Base-by-base conservation (phyloP, 2,329 filamentous ascomycete species). In the Cytospora schulzeri region DNA sequence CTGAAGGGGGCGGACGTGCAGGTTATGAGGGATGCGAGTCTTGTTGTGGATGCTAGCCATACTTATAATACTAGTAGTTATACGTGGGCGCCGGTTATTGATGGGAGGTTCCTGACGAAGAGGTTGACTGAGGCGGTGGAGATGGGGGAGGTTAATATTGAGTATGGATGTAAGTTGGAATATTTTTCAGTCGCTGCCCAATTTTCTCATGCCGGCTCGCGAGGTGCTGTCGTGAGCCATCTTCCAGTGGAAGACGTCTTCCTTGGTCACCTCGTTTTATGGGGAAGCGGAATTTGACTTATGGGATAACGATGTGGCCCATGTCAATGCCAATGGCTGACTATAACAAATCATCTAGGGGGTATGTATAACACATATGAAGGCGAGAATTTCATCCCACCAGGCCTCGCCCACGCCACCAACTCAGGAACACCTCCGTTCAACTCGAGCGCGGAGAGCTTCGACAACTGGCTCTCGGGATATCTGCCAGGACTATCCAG, bases 331-430 rank as follows among this genome's bases (percentile, higher is more conserved):
- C 6, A 48, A 48, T n/a, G n/a, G n/a, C n/a, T 48, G 22, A 45
- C 4, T 11, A n/a, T 45, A 5, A 48, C 7, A 48, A 9, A 14
- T 50, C 38, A 15, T 57, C 12, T 8, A 57, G 55, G 55, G 67
- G 78, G 79, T n/a, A 83, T 82, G 77, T 88, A 88, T 72, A 89
- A 89, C 71, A 79, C 82, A 0, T 83, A 87, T 70, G 86, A 89
- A 73, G 86, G 87, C 26, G 81, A 88, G 71, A 86, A 85, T 67
- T 89, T 89, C 69, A 76, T 87, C 26, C 84, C 85, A 0, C 71
- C 80, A 0, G 82, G 80, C 0, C 75, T 88, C 1, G 70, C 75
- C 22, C 75, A 73, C 56, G 66, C 67, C 0, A 68, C 70, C 0
- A 72, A 74, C 8, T 70, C 71, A 0, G 75, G 75, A 2, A 72